These are phyloP conservation scores for Apostasia shenzhenica DNA, from an alignment of 106 monocot genomes.

Conservation along the genomic window DNA sequence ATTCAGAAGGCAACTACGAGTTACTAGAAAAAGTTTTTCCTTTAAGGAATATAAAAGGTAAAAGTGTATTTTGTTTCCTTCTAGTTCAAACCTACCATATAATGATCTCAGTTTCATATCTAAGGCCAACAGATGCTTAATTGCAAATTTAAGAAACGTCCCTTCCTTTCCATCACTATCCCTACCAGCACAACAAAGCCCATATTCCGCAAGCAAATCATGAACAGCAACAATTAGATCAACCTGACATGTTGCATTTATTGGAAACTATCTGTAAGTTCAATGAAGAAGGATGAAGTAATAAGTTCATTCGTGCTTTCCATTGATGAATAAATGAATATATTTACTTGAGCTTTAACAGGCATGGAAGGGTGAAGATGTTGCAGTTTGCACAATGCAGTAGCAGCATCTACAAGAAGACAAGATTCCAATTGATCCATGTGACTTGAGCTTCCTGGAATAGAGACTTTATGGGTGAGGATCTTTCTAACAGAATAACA, in stretches of 20 bases:
- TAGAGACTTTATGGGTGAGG: slow-evolving; percentile 22
- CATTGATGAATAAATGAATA: not conserved
- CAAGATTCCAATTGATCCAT: slow-evolving; percentile 49
- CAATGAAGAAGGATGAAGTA: not conserved
- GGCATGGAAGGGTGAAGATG: slow-evolving; percentile 68
- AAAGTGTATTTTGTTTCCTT: slow-evolving; percentile 8
- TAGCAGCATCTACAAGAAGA: slow-evolving; percentile 72
- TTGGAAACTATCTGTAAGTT: not conserved
- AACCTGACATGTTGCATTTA: slow-evolving; percentile 34
- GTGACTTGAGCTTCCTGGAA: slow-evolving; percentile 27
- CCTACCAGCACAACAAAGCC: slow-evolving; percentile 92
- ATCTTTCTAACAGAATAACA: slow-evolving; percentile 36
- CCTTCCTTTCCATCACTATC: slow-evolving; percentile 87
- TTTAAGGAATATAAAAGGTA: not conserved
- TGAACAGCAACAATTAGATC: slow-evolving; percentile 84
- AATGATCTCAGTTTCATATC: slow-evolving; percentile 80
- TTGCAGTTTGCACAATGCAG: slow-evolving; percentile 91
- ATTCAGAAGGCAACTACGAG: slow-evolving; percentile 8
- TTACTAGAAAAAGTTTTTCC: slow-evolving; percentile 3
- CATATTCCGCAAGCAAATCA: slow-evolving; percentile 94
- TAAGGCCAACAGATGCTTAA: slow-evolving; percentile 85
- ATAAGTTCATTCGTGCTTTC: not conserved
- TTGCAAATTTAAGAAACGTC: slow-evolving; percentile 86
- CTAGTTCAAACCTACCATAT: slow-evolving; percentile 21
- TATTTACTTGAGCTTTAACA: slow-evolving; percentile 73